Evolutionary conservation across 768 basidiomycete species (phyloP), one percentile per base, ranked within the genome.

Genomic region (Xerocomus potaroensis): DNA sequence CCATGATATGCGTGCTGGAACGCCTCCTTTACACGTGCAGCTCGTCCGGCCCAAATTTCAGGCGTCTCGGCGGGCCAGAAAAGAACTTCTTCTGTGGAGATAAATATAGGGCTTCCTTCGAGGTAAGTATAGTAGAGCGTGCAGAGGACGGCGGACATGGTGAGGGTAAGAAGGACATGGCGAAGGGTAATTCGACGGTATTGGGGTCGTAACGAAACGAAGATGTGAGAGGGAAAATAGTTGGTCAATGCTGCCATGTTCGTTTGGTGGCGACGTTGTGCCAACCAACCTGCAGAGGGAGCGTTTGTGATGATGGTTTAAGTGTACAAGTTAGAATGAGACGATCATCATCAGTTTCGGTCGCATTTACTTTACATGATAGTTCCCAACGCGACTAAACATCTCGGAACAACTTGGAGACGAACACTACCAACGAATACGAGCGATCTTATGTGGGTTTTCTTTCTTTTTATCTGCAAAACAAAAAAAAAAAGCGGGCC

Each of bases 1-100:
- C 78, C 81, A 23, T 65, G 67, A 55, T 87, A 88, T 0, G 84
- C 84, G 62, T 87, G 80, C 23, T 70, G 51, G 57, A 85, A 87
- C 0, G 84, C 82, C 18, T 70, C 48, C 58, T 75, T 82, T 32
- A 87, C 84, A 47, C 73, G 67, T 7, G 67, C 63, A 4, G 85
- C 82, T 16, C 80, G 69, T 5, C 66, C 60, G 10, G 68, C 60
- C 83, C 84, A 86, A 0, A 67, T 61, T 18, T 61, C 46, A 0
- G 68, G 59, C 3, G 48, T 40, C 27, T 45, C 55, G 9, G 44
- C 29, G 4, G 44, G 30, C 46, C 47, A 50, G 42, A 50, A 40
- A 15, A 5, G 5, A 0, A 23, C 14, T 15, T 44, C 46, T 5
- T 41, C 2, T 2, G 37, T 10, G 14, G 41, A 16, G 21, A 50